phyloP scores from a whole-genome alignment of 2,329 filamentous ascomycete species.

The Triangularia setosa region DNA sequence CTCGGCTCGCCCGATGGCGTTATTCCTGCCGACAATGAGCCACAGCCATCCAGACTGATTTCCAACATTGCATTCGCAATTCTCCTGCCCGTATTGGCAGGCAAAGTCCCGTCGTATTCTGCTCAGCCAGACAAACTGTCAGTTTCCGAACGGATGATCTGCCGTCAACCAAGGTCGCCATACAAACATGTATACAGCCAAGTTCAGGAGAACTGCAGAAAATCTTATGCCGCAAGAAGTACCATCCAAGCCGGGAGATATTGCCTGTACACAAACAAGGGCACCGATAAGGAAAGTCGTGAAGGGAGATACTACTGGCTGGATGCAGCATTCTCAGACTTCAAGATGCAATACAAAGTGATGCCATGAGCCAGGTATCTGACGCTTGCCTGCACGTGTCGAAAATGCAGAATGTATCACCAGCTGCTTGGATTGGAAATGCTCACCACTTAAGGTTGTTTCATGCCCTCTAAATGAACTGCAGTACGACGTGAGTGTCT shows the following conservation, averaged over 20 bases:
- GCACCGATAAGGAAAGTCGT: neutral
- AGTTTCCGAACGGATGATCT: neutral
- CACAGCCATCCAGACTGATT: neutral
- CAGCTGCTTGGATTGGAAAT: neutral
- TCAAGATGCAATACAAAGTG: neutral
- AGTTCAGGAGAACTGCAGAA: neutral
- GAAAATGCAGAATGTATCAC: neutral
- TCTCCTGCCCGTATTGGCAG: conserved; percentile 14
- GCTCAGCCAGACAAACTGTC: neutral
- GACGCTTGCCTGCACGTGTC: neutral
- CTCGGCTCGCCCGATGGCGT: conserved; percentile 11
- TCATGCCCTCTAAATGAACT: neutral
- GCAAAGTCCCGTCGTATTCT: neutral
- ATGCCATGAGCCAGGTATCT: neutral
- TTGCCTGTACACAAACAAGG: neutral
- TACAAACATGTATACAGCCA: neutral
- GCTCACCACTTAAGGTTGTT: neutral
- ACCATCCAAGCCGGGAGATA: neutral
- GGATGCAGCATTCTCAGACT: neutral
- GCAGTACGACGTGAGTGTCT: neutral
- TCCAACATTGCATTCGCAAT: neutral
- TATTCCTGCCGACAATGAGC: conserved; percentile 14
- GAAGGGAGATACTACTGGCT: neutral
- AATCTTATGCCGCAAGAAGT: neutral
- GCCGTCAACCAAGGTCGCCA: neutral